These are phyloP conservation scores for Silybum marianum DNA, from an alignment of 129 eudicot genomes.

Conservation along the genomic window DNA sequence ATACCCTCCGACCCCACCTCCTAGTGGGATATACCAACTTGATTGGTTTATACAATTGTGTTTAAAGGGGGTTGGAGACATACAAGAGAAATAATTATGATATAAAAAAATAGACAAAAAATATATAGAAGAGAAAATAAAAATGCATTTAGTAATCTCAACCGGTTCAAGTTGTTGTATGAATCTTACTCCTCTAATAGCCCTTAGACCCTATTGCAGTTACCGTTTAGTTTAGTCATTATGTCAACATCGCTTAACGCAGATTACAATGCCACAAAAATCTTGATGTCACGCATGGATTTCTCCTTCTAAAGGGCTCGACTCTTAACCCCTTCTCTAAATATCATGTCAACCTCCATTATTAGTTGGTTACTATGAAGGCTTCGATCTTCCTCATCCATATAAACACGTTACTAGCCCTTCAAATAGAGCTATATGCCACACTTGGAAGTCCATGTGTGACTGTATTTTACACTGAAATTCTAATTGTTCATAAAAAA, in stretches of 20 bases:
- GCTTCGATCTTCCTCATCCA: background rate
- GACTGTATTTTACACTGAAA: background rate
- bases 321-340: background rate
- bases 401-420: background rate
- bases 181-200: background rate
- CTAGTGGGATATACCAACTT: background rate
- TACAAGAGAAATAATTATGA: background rate
- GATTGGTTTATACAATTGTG: background rate
- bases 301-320: background rate
- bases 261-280: no score
- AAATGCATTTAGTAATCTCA: background rate
- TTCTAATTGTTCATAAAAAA: background rate
- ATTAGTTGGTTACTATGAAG: background rate
- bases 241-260: background rate
- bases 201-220: background rate
- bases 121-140: no score
- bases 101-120: background rate
- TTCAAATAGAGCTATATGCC: background rate
- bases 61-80: background rate
- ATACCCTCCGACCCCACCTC: background rate
- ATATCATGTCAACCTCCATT: background rate
- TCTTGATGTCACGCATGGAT: background rate
- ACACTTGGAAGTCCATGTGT: background rate
- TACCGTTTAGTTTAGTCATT: background rate
- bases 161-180: background rate